These are phyloP conservation scores for Circinella minor DNA, from an alignment of 371 early-diverging fungal genomes.

Conservation along the genomic window DNA sequence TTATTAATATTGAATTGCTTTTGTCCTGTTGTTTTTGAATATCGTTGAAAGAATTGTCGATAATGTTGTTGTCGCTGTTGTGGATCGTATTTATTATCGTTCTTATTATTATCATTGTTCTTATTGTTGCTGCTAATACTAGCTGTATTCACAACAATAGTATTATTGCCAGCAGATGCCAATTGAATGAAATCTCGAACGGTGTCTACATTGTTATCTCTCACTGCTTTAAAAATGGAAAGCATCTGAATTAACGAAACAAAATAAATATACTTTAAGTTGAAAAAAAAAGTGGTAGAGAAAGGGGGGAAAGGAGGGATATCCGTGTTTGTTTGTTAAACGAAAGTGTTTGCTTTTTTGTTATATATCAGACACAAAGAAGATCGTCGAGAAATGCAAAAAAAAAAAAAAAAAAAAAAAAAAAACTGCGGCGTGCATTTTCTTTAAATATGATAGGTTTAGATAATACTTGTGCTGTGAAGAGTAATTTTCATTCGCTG, in stretches of 20 bases:
- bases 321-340: no score
- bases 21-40: constrained; percentile 13
- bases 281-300: no score
- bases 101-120: neutral
- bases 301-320: no score
- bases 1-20: constrained; percentile 49
- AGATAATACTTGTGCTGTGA: no score
- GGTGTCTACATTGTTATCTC: constrained; percentile 49
- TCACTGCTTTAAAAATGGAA: constrained; percentile 49
- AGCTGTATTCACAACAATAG: neutral
- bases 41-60: constrained; percentile 11
- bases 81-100: constrained; percentile 12
- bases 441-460: no score
- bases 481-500: no score
- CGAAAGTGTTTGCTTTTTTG: no score
- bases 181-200: constrained; percentile 36
- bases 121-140: neutral
- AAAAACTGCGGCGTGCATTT: no score
- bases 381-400: no score
- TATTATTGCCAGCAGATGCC: constrained; percentile 15
- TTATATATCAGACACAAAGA: no score
- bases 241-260: constrained; percentile 28
- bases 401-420: no score
- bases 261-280: no score
- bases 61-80: constrained; percentile 27